Base-by-base conservation (phyloP, 305 asterid genomes). In the Andrographis paniculata region DNA sequence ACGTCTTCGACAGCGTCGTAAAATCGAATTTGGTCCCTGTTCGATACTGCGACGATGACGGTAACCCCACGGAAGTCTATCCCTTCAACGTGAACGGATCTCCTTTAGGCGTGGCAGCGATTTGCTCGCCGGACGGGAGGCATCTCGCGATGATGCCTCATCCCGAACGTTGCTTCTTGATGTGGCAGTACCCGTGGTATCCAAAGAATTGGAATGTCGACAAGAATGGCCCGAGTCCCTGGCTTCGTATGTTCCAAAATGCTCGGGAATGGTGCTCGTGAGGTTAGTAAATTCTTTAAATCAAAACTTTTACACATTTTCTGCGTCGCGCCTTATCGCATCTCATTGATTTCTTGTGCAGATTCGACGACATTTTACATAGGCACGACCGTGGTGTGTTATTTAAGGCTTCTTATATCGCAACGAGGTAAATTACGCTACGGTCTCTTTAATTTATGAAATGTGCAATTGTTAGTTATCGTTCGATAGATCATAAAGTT, bases 111-210 rank as follows among this genome's bases (percentile, higher is more conserved):
- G 87, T 85, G 60, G 97, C 95, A 0, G 94, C 95, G 1, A 71
- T 88, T 53, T 88, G 94, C 65, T 88, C 97, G 1, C 93, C 86
- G 0, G 91, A 88, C 35, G 95, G 95, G 44, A 70, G 95, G 64
- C 97, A 88, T 77, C 94, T 85, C 5, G 95, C 95, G 0, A 72
- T 85, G 93, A 89, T 85, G 97, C 93, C 95, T 64, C 95, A 82
- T 70, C 97, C 93, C 0, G 97, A 82, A 45, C 75, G 94, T 14
- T 85, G 94, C 62, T 88, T 88, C 71, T 50, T 88, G 78, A 85
- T 85, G 95, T 88, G 97, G 97, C 94, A 88, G 69, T 88, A 66
- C 56, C 95, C 94, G 3, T 76, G 95, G 97, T 85, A 88, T 61
- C 95, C 95, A 38, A 72, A 65, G 65, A 63, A 61, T 56, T 88